Evolutionary conservation across 345 rosid genomes (phyloP).

Genomic region (Litchi chinensis): DNA sequence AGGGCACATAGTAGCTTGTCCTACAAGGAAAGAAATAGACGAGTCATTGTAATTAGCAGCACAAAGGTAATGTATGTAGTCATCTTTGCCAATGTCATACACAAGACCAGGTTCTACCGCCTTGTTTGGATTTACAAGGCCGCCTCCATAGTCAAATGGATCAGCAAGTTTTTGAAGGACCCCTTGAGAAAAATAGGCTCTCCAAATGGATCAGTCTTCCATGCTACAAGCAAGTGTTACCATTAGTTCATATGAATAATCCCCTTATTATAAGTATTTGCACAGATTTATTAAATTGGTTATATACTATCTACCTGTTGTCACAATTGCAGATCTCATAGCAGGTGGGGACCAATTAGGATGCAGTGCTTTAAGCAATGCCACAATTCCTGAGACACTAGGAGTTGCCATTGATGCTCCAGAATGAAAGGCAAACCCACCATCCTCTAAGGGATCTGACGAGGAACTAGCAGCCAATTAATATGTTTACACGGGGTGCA

Average conservation of each 20-base stretch:
- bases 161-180: constrained; percentile 52
- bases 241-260: background rate
- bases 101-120: constrained; percentile 44
- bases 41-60: constrained; percentile 14
- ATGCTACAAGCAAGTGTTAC: constrained; percentile 22
- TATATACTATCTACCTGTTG: constrained; percentile 30
- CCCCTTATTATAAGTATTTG: background rate
- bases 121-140: constrained; percentile 50
- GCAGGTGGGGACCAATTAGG: constrained; percentile 54
- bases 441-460: background rate
- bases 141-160: constrained; percentile 78
- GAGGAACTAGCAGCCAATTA: constrained; percentile 44
- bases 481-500: constrained; percentile 45
- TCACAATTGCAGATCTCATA: constrained; percentile 51
- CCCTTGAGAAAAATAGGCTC: constrained; percentile 59
- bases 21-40: background rate
- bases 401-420: constrained; percentile 53
- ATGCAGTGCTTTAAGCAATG: constrained; percentile 41
- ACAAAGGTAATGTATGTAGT: constrained; percentile 26
- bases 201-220: constrained; percentile 42
- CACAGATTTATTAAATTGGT: background rate
- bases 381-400: constrained; percentile 39
- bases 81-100: constrained; percentile 27
- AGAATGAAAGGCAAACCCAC: constrained; percentile 19
- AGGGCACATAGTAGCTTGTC: constrained; percentile 20